Base-by-base conservation (phyloP, 495 filamentous ascomycete genomes). In the Aspergillus biplanus region DNA sequence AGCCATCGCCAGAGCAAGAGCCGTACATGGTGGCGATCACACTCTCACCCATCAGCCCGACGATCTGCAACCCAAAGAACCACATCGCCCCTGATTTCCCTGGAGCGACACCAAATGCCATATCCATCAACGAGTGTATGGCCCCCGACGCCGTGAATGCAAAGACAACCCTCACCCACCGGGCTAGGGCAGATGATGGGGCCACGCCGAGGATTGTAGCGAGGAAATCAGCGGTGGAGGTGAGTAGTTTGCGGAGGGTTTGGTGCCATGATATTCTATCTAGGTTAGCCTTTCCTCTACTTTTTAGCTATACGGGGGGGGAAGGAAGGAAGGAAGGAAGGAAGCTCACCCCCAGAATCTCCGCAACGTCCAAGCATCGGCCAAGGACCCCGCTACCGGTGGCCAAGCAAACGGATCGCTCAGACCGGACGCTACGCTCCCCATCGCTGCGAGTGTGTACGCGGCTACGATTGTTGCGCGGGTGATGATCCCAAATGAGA, bases 241-340 rank as follows among this genome's bases (percentile, higher is more conserved):
- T 33, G 12, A 69, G 62, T 1, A 58, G 56, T 7, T 27, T 35
- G 53, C 69, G 69, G 59, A 71, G 63, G 32, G 44, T 56, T 63
- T 71, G 69, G 33, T 71, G 69, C 69, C 69, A 71, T 32, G 58
- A n/a, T 47, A 37, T 44, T 44, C 69, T 70, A 21, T 50, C 1
- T 15, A 42, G n/a, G 37, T 58, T 54, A 58, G 57, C 27, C n/a
- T 27, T 27, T 27, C 2, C 21, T 27, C 21, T 27, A 27, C 21
- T 2, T 27, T 27, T 27, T 27, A 27, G 21, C 21, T 2, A 27
- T 27, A 27, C 21, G 21, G 21, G 21, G 21, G n/a, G 52, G 9
- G 21, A n/a, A 59, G 15, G 21, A 7, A 53, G 12, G 46, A 9
- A 1, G 46, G 53, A 33, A 27, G 21, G 32, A 56, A 21, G 15